phyloP scores from a whole-genome alignment of 306 rosid genomes.

The Cicer yamashitae region DNA sequence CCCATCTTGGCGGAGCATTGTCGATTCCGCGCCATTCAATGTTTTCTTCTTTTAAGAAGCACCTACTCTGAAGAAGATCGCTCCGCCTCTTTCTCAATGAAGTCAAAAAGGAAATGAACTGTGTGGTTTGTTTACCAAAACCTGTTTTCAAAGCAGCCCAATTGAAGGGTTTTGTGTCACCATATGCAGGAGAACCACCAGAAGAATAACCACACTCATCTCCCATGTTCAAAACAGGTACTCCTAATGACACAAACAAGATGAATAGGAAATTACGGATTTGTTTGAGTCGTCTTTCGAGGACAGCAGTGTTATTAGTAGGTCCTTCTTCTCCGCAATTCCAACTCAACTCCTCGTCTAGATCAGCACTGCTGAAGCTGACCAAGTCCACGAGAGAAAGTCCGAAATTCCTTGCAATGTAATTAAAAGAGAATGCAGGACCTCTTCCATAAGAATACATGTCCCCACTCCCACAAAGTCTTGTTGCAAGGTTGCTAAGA shows the following conservation, averaged over 20 bases:
- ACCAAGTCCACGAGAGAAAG: constrained; percentile 86
- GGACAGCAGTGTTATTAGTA: constrained; percentile 59
- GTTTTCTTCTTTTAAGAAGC: constrained; percentile 76
- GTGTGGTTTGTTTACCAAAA: constrained; percentile 68
- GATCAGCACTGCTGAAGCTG: constrained; percentile 66
- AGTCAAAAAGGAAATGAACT: constrained; percentile 73
- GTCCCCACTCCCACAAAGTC: constrained; percentile 95
- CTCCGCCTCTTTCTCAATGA: constrained; percentile 64
- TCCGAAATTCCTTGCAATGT: constrained; percentile 65
- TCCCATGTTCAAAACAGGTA: constrained; percentile 95
- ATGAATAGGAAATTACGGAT: constrained; percentile 77
- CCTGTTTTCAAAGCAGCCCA: constrained; percentile 72
- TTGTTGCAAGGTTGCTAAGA: constrained; percentile 82
- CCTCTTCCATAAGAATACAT: constrained; percentile 76
- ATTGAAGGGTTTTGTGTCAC: constrained; percentile 59
- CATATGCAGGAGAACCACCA: constrained; percentile 67
- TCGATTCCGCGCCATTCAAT: constrained; percentile 74
- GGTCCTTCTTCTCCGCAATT: constrained; percentile 98
- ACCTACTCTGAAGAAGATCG: constrained; percentile 68
- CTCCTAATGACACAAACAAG: constrained; percentile 81
- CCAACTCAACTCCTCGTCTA: constrained; percentile 78
- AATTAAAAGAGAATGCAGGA: constrained; percentile 85
- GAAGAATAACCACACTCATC: constrained; percentile 88
- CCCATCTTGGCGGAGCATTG: constrained; percentile 74
- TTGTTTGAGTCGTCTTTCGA: constrained; percentile 81